Conservation (phyloP, 306 rosid genomes). For the Sesbania bispinosa region DNA sequence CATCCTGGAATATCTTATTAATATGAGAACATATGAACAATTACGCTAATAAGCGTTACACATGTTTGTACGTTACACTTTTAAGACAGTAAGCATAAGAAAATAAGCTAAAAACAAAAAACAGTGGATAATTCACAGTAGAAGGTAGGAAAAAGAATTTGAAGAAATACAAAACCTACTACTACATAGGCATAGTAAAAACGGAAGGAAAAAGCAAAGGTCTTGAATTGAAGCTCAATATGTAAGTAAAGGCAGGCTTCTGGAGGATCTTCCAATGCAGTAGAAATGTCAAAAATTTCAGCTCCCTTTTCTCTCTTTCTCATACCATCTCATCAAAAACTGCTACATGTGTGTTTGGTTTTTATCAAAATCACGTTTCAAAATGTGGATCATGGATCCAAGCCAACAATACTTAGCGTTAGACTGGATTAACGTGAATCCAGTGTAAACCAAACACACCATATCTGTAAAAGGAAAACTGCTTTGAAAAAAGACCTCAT, state of each 20-base stretch:
- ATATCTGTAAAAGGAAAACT: too few species aligned
- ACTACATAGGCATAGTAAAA: neutral
- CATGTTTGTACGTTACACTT: conserved; percentile 15
- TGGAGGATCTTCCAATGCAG: conserved; percentile 8
- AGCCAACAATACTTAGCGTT: too few species aligned
- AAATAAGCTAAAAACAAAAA: neutral
- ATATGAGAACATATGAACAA: conserved; percentile 16
- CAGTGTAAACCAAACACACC: too few species aligned
- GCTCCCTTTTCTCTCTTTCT: conserved; percentile 21
- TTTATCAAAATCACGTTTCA: too few species aligned
- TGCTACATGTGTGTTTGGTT: neutral
- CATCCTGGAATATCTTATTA: too few species aligned
- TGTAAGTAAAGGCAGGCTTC: neutral
- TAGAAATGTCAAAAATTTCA: conserved; percentile 26
- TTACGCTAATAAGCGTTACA: neutral
- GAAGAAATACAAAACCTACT: neutral
- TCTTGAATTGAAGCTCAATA: neutral
- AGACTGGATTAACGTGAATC: too few species aligned
- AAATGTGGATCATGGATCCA: too few species aligned
- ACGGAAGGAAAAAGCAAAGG: neutral
- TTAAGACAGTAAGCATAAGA: neutral
- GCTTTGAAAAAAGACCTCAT: neutral
- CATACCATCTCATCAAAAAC: conserved; percentile 13
- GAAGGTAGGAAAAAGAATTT: conserved; percentile 20
- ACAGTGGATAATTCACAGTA: conserved; percentile 21